These are phyloP conservation scores for Brasilioporus rufonigricans DNA, from an alignment of 768 basidiomycete genomes.

Conservation along the genomic window DNA sequence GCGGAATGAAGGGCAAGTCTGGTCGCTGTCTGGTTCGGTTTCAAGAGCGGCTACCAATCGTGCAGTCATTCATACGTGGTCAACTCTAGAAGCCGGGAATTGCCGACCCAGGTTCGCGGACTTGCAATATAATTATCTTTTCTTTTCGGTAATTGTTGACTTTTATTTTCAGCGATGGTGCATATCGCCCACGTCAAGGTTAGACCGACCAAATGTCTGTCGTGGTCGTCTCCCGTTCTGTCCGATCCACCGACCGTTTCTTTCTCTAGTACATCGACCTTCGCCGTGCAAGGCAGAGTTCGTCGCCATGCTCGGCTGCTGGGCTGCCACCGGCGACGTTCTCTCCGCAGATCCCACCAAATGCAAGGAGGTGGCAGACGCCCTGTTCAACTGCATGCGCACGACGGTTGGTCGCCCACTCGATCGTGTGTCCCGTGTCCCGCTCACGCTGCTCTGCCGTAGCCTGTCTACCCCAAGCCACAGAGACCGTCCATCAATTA, in stretches of 20 bases:
- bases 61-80: conserved; percentile 8
- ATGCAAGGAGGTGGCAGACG: conserved; percentile 60
- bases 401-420: conserved; percentile 60
- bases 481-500: conserved; percentile 86
- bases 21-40: too few species aligned
- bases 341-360: conserved; percentile 41
- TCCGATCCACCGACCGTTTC: neutral
- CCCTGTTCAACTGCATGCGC: conserved; percentile 79
- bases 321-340: conserved; percentile 72
- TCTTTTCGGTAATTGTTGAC: neutral
- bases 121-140: neutral
- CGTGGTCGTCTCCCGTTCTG: neutral
- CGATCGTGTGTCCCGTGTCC: neutral
- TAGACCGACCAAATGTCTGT: conserved; percentile 68
- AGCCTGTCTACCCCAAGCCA: conserved; percentile 68
- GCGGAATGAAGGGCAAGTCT: too few species aligned
- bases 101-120: conserved; percentile 14
- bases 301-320: conserved; percentile 79
- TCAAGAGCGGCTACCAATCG: too few species aligned
- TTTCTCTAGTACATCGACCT: conserved; percentile 9
- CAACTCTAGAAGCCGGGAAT: conserved; percentile 6
- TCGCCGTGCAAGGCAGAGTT: conserved; percentile 47
- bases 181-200: conserved; percentile 82
- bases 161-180: conserved; percentile 36
- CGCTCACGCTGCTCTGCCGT: conserved; percentile 7